A percentile compares a stretch with the other conserved stretches of the same genome.
Conservation (phyloP, 2,329 filamentous ascomycete species). For the Verruconis gallopava region DNA sequence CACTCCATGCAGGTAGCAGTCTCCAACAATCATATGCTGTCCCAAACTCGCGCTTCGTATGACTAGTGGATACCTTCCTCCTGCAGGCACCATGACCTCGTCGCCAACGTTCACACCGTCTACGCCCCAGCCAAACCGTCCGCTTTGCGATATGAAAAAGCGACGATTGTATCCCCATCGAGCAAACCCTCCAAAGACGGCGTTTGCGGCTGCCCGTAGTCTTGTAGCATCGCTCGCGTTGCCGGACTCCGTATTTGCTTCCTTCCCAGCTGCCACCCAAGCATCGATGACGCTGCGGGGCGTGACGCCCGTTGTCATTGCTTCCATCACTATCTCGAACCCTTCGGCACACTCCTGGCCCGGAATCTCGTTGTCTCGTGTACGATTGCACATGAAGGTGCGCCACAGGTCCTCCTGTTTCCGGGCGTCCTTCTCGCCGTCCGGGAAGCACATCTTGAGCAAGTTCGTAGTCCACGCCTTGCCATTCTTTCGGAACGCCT, state of each 20-base stretch:
- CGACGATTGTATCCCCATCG: slow-evolving; percentile 5
- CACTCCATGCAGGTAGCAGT: slow-evolving; percentile 7
- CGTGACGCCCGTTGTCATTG: background rate
- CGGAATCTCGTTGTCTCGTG: background rate
- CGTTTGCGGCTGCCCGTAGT: background rate
- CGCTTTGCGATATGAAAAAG: background rate
- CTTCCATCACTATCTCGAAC: background rate
- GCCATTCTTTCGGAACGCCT: background rate
- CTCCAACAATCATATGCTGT: slow-evolving; percentile 3
- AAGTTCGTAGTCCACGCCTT: slow-evolving; percentile 1
- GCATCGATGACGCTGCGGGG: no score
- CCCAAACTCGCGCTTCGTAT: no score
- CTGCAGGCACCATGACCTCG: no score
- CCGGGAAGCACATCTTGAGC: slow-evolving; percentile 1
- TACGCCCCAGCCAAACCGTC: slow-evolving; percentile 2
- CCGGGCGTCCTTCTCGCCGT: background rate
- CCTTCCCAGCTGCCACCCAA: background rate
- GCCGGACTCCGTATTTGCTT: background rate
- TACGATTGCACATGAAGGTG: slow-evolving; percentile 1
- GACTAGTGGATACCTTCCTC: no score
- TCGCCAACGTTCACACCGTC: slow-evolving; percentile 1
- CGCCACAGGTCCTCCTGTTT: slow-evolving; percentile 4
- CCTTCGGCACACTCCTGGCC: background rate
- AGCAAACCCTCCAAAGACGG: no score
- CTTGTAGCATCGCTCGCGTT: background rate